Evolutionary conservation across 176 grass and related monocot species (phyloP).

Genomic region (Calamus simplicifolius): DNA sequence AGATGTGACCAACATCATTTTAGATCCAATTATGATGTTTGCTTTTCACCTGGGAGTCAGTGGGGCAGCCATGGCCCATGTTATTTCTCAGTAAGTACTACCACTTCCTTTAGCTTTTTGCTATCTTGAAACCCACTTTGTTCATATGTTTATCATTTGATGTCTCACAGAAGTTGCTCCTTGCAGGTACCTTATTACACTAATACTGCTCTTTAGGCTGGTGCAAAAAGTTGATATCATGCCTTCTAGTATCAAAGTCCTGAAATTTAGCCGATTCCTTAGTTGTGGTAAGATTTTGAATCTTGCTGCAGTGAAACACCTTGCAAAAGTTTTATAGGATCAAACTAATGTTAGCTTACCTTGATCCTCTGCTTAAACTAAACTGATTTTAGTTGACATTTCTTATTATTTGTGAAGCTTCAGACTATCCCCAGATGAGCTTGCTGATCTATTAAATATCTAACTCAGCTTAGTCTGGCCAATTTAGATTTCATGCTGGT

Average conservation of each 20-base stretch:
- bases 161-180: slow-evolving; percentile 6
- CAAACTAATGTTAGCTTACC: no score
- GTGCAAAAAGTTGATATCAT: slow-evolving; percentile 68
- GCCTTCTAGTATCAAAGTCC: slow-evolving; percentile 76
- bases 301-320: no score
- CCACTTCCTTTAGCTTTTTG: background rate
- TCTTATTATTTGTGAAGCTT: no score
- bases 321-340: no score
- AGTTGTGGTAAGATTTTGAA: slow-evolving; percentile 60
- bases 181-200: slow-evolving; percentile 79
- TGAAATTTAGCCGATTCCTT: slow-evolving; percentile 83
- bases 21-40: slow-evolving; percentile 98
- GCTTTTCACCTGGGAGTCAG: slow-evolving; percentile 77
- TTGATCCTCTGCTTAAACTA: no score
- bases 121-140: background rate
- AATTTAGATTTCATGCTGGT: no score
- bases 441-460: no score
- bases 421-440: no score
- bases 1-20: slow-evolving; percentile 74
- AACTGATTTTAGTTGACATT: no score
- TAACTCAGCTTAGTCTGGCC: no score
- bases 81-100: slow-evolving; percentile 80
- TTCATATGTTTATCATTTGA: background rate
- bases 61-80: slow-evolving; percentile 92
- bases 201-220: slow-evolving; percentile 67